These are phyloP conservation scores for Pseudopithomyces maydicus DNA, from an alignment of 2,329 filamentous ascomycete species.

Conservation along the genomic window DNA sequence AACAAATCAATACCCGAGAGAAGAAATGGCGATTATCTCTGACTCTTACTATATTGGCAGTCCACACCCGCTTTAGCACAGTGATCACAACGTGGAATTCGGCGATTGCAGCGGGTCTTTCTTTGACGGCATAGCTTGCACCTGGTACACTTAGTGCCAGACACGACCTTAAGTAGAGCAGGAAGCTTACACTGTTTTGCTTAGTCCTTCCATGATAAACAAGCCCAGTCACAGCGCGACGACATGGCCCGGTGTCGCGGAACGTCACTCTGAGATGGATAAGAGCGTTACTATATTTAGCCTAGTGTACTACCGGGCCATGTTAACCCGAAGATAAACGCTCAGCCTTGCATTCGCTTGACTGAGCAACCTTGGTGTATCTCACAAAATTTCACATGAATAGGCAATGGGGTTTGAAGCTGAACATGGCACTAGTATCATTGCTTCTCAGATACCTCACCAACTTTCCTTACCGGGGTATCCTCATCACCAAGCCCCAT, in stretches of 20 bases:
- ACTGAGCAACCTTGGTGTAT: no score
- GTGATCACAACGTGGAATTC: constrained; percentile 26
- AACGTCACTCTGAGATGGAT: background rate
- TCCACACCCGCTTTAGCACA: constrained; percentile 23
- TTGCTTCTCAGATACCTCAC: background rate
- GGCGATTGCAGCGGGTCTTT: constrained; percentile 31
- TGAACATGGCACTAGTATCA: constrained; percentile 2
- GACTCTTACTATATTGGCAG: constrained; percentile 27
- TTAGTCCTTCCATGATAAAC: constrained; percentile 17
- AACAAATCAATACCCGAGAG: background rate
- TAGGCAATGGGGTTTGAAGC: background rate
- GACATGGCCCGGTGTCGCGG: constrained; percentile 16
- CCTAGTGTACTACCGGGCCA: background rate
- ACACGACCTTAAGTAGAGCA: background rate
- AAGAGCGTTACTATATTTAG: background rate
- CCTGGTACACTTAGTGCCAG: constrained; percentile 14
- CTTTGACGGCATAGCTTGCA: constrained; percentile 32
- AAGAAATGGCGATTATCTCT: background rate
- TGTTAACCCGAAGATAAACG: background rate
- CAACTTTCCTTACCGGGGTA: background rate
- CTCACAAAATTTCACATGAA: background rate
- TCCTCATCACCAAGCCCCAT: background rate
- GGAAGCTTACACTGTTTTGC: constrained; percentile 23
- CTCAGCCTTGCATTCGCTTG: no score
- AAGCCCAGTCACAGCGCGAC: background rate